Conservation (phyloP, 2,329 filamentous ascomycete species). For the Talaromyces sp. region DNA sequence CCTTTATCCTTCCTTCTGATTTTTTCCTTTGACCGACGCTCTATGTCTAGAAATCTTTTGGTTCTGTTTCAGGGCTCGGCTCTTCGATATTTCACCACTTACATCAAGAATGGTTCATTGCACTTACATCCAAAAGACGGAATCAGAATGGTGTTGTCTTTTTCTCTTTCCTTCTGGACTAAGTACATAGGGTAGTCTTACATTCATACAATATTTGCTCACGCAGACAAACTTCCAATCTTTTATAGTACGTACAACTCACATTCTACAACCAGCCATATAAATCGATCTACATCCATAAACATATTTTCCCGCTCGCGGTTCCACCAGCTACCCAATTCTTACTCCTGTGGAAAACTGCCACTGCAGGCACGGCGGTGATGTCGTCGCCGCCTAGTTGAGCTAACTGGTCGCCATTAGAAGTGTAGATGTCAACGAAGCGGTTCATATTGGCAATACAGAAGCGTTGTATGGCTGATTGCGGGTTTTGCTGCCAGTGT, state of each 20-base stretch:
- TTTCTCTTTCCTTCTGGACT: background rate
- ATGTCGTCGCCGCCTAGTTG: conserved; percentile 88
- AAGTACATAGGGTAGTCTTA: background rate
- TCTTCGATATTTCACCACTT: background rate
- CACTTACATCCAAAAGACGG: conserved; percentile 4
- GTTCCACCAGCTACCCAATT: conserved; percentile 94
- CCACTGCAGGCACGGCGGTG: conserved; percentile 89
- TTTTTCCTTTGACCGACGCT: background rate
- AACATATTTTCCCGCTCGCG: conserved; percentile 83
- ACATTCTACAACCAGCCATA: background rate
- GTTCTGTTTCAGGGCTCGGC: background rate
- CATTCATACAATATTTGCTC: background rate
- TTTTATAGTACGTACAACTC: background rate
- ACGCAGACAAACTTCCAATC: background rate
- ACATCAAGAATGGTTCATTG: background rate
- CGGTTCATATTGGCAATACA: conserved; percentile 97
- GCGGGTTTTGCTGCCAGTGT: conserved; percentile 82
- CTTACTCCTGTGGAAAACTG: conserved; percentile 79
- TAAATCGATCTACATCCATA: conserved; percentile 66
- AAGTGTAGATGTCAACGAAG: conserved; percentile 86
- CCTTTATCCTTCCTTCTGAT: conserved; percentile 29
- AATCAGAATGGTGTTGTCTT: background rate
- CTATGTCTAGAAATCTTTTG: background rate
- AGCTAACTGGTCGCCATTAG: conserved; percentile 78
- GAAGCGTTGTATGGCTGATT: conserved; percentile 79